Base-by-base conservation (phyloP, 1,284 basidiomycete genomes). In the Apiotrichum mycotoxinovorans region DNA sequence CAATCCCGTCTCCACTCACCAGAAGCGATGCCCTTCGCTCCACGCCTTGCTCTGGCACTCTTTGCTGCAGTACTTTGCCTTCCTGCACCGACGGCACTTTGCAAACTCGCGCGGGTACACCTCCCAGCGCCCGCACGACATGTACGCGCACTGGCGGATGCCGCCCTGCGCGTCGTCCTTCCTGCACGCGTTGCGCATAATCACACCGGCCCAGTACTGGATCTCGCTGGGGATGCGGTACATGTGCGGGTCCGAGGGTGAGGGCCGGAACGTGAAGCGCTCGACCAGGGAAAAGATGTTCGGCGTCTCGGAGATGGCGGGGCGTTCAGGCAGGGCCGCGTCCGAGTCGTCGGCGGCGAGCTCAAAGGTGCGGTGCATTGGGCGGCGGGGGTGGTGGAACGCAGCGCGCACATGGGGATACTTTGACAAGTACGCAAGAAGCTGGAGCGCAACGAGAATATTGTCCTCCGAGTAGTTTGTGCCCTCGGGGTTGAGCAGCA, bases 141-240 rank as follows among this genome's bases (percentile, higher is more conserved):
- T 98, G 74, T 97, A 96, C 5, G 96, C 96, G 80, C 95, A 98
- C 75, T 98, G 96, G 58, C 95, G 80, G 62, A 98, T 94, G 4
- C 96, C 96, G 59, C 92, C 92, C 44, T 88, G 80, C 48, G 81
- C 84, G 61, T 97, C 94, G 71, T 98, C 95, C 81, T 98, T 98
- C 72, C 95, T 82, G 78, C 95, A 98, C 9, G 96, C 95, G 73
- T 98, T 98, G 52, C 96, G 84, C 95, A 98, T 98, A 70, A 98
- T 97, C 15, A 98, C 95, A 4, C 94, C 93, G 0, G 95, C 95
- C 96, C 95, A 98, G 72, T 97, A 98, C 78, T 98, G 92, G 51
- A 98, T 96, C 75, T 98, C 94, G 23, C 82, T 81, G 0, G 93
- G 91, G 7, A 98, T 80, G 37, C 85, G 84, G 9, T 84, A 83